Evolutionary conservation across 495 filamentous ascomycete genomes (phyloP).

Genomic region (Penicillium manginii): DNA sequence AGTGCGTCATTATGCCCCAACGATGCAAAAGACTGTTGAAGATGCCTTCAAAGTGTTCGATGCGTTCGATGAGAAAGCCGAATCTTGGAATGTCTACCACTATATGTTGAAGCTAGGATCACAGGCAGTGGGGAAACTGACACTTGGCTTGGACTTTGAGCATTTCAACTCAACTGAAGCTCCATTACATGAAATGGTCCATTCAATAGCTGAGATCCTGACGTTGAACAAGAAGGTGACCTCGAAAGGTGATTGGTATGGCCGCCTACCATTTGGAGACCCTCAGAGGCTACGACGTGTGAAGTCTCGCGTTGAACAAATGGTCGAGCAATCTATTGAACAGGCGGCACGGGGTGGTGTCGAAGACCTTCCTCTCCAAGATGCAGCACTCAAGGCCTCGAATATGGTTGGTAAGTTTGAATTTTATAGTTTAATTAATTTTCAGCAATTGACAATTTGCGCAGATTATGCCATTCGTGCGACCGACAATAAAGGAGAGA

Average conservation of each 20-base stretch:
- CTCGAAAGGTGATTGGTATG: constrained; percentile 52
- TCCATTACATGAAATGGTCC: constrained; percentile 45
- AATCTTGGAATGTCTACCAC: constrained; percentile 61
- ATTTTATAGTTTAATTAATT: background rate
- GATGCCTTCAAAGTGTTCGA: constrained; percentile 56
- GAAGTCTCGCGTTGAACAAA: constrained; percentile 29
- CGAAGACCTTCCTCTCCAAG: constrained; percentile 50
- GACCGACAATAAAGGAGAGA: constrained; percentile 53
- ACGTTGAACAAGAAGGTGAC: constrained; percentile 58
- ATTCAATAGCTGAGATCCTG: constrained; percentile 43
- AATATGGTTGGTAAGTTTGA: constrained; percentile 46
- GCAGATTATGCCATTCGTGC: constrained; percentile 48
- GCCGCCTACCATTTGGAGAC: constrained; percentile 54
- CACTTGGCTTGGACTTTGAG: constrained; percentile 53
- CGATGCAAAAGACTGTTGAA: constrained; percentile 53
- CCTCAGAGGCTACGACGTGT: constrained; percentile 39
- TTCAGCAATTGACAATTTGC: background rate
- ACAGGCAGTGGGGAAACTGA: constrained; percentile 55
- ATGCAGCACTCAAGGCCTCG: constrained; percentile 52
- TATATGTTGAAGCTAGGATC: constrained; percentile 63
- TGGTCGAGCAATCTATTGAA: constrained; percentile 44
- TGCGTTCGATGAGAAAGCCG: constrained; percentile 47
- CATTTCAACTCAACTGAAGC: constrained; percentile 53
- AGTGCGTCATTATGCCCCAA: constrained; percentile 57
- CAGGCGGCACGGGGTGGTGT: constrained; percentile 32